phyloP scores from a whole-genome alignment of 2,329 filamentous ascomycete species.

The Colletotrichum godetiae region DNA sequence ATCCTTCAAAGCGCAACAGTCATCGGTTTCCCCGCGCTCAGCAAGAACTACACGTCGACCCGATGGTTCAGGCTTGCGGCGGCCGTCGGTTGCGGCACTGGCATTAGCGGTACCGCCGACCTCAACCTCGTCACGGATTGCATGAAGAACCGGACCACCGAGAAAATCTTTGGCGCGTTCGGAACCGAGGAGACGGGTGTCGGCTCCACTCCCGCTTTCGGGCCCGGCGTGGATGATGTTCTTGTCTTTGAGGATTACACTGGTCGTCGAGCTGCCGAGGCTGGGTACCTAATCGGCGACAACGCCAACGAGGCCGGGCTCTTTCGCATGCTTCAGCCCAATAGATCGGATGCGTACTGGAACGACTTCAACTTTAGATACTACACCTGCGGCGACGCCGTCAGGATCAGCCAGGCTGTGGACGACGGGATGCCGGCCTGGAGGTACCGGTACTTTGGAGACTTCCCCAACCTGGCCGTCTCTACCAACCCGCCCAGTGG shows the following conservation, averaged over 20 bases:
- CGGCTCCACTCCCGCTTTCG: slow-evolving; percentile 5
- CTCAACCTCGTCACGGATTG: slow-evolving; percentile 36
- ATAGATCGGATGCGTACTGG: slow-evolving; percentile 40
- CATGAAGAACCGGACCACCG: background rate
- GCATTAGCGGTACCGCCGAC: slow-evolving; percentile 20
- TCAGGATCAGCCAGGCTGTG: slow-evolving; percentile 39
- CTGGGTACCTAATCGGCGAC: slow-evolving; percentile 41
- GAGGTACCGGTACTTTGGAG: slow-evolving; percentile 51
- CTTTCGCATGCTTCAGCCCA: slow-evolving; percentile 40
- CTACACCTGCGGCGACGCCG: slow-evolving; percentile 46
- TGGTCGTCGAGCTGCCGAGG: slow-evolving; percentile 1
- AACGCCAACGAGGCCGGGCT: slow-evolving; percentile 46
- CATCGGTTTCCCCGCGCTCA: too few relatives aligned
- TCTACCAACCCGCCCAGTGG: slow-evolving; percentile 42
- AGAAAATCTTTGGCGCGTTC: slow-evolving; percentile 1
- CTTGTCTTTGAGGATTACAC: slow-evolving; percentile 20
- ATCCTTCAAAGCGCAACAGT: too few relatives aligned
- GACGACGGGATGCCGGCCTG: slow-evolving; percentile 45
- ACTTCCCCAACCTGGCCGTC: slow-evolving; percentile 46
- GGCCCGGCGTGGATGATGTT: slow-evolving; percentile 3
- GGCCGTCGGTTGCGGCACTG: too few relatives aligned
- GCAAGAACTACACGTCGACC: too few relatives aligned
- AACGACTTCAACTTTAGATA: slow-evolving; percentile 40
- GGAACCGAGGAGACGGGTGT: background rate
- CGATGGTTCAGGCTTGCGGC: too few relatives aligned